A percentile compares a stretch with the other conserved stretches of the same genome.
These are phyloP conservation scores for Candida pseudofarinosa DNA, from an alignment of 805 yeast genomes.

Conservation along the genomic window DNA sequence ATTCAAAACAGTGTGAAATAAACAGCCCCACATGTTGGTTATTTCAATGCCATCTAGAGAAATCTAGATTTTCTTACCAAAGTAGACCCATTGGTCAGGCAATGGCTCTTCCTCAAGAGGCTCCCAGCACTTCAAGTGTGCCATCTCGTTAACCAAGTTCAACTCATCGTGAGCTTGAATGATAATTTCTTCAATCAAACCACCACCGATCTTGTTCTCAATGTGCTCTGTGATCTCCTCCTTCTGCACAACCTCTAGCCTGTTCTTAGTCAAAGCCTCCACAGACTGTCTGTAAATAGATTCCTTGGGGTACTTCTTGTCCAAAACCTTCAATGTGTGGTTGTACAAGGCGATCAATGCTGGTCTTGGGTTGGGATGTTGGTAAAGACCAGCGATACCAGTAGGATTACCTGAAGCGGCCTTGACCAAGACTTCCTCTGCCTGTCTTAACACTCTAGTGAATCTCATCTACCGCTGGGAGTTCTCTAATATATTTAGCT, in stretches of 20 bases:
- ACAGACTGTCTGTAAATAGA: conserved; percentile 76
- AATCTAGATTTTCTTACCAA: conserved; percentile 57
- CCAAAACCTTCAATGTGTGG: conserved; percentile 58
- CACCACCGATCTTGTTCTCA: conserved; percentile 73
- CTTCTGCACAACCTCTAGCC: conserved; percentile 61
- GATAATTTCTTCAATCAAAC: conserved; percentile 77
- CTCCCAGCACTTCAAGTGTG: conserved; percentile 72
- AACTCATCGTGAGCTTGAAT: conserved; percentile 82
- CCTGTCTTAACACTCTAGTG: conserved; percentile 39
- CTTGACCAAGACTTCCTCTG: conserved; percentile 53
- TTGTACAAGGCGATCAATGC: conserved; percentile 68
- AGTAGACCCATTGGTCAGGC: conserved; percentile 81
- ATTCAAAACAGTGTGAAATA: no score
- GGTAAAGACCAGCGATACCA: conserved; percentile 72
- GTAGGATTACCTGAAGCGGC: conserved; percentile 68
- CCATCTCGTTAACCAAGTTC: conserved; percentile 61
- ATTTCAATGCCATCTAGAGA: not conserved
- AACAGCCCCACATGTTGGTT: no score
- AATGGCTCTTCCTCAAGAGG: conserved; percentile 75
- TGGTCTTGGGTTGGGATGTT: conserved; percentile 83
- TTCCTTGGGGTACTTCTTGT: conserved; percentile 60
- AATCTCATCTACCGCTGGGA: conserved; percentile 29
- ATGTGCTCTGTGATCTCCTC: conserved; percentile 61
- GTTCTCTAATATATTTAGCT: not conserved
- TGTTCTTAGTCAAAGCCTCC: conserved; percentile 64